These are phyloP conservation scores for Xylariaceae sp. DNA, from an alignment of 2,329 filamentous ascomycete species.

Conservation along the genomic window DNA sequence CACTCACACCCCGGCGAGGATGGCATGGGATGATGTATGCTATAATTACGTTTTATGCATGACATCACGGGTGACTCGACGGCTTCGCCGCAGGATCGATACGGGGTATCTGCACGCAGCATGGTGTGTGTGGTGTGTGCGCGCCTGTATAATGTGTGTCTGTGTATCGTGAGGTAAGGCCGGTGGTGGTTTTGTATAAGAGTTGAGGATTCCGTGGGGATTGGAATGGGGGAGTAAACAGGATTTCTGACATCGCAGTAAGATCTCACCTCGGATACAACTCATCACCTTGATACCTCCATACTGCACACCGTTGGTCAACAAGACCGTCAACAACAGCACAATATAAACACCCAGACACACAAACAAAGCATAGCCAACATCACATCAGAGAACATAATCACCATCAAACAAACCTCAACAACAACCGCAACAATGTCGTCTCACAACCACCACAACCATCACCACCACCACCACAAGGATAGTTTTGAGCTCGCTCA, in stretches of 20 bases:
- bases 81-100: background rate
- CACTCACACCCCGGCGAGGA: no score
- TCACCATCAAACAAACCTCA: background rate
- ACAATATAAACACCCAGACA: no score
- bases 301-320: no score
- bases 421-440: slow-evolving; percentile 12
- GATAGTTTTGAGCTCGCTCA: slow-evolving; percentile 19
- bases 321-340: no score
- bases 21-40: background rate
- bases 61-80: background rate
- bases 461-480: slow-evolving; percentile 2
- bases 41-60: background rate
- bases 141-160: background rate
- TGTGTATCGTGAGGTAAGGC: background rate
- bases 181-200: background rate
- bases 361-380: background rate
- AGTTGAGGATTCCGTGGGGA: background rate
- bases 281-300: no score
- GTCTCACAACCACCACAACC: slow-evolving; percentile 12
- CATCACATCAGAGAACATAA: background rate
- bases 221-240: no score
- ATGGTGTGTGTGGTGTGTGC: no score
- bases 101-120: no score
- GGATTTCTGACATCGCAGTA: no score
- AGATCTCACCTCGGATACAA: no score